Evolutionary conservation across 805 yeast species (phyloP).

Genomic region (Metschnikowia chrysomelidarum): DNA sequence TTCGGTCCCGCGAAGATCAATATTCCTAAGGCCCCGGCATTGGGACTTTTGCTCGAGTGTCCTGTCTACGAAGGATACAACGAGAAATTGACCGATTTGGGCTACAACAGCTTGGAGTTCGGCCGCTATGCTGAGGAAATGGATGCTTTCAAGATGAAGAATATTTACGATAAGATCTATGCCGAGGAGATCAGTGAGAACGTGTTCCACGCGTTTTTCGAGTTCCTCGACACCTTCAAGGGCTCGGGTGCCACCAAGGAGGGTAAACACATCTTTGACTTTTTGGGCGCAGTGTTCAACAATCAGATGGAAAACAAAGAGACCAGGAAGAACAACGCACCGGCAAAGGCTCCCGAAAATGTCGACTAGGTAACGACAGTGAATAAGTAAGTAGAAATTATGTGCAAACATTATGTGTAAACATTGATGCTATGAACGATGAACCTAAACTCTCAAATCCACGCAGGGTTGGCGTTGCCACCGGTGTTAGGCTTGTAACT

Average conservation of each 20-base stretch:
- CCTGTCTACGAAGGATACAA: slow-evolving; percentile 92
- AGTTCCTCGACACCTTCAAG: slow-evolving; percentile 77
- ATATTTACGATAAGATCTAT: slow-evolving; percentile 89
- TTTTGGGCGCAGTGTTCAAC: slow-evolving; percentile 45
- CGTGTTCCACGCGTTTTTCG: slow-evolving; percentile 86
- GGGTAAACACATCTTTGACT: slow-evolving; percentile 57
- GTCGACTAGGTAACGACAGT: slow-evolving; percentile 14
- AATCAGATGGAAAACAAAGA: slow-evolving; percentile 18
- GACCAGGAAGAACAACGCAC: slow-evolving; percentile 8
- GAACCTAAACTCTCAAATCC: slow-evolving; percentile 19
- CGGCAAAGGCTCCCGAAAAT: slow-evolving; percentile 10
- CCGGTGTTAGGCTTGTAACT: slow-evolving; percentile 12
- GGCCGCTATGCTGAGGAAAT: slow-evolving; percentile 63
- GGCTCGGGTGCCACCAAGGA: slow-evolving; percentile 34
- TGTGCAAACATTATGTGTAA: too few species aligned
- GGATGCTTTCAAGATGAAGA: slow-evolving; percentile 82
- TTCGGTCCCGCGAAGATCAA: slow-evolving; percentile 74
- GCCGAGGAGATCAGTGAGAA: slow-evolving; percentile 86
- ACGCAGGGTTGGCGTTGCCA: slow-evolving; percentile 20
- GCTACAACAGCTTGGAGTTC: slow-evolving; percentile 74
- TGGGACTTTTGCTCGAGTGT: slow-evolving; percentile 84
- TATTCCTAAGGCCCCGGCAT: slow-evolving; percentile 96
- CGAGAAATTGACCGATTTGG: slow-evolving; percentile 64
- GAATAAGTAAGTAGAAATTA: too few species aligned
- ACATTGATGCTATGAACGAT: too few species aligned